These are phyloP conservation scores for Nicotiana benthamiana DNA, from an alignment of 257 asterid species.

Conservation along the genomic window DNA sequence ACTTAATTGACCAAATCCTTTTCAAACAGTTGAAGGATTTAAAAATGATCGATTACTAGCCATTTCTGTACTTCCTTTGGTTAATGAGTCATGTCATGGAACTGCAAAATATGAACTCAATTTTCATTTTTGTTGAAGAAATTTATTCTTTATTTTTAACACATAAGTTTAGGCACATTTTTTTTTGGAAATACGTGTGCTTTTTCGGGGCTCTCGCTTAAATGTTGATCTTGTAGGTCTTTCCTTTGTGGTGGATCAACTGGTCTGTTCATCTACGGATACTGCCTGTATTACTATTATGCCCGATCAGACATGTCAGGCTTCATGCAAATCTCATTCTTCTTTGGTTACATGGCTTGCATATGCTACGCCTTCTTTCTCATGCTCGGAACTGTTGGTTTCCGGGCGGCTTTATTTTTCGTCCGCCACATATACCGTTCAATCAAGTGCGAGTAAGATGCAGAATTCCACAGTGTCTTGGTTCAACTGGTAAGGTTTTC, in stretches of 20 bases:
- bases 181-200: neutral
- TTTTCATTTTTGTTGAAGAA: neutral
- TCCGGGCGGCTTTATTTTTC: slow-evolving; percentile 24
- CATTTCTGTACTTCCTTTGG: neutral
- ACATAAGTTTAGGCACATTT: neutral
- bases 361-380: slow-evolving; percentile 28
- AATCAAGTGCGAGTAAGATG: slow-evolving; percentile 24
- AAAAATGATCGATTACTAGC: neutral
- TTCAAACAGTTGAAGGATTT: neutral
- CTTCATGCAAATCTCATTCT: slow-evolving; percentile 29
- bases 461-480: neutral
- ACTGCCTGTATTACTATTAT: slow-evolving; percentile 24
- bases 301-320: slow-evolving; percentile 29
- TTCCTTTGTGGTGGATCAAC: slow-evolving; percentile 34
- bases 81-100: neutral
- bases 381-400: slow-evolving; percentile 29
- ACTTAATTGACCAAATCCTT: neutral
- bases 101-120: neutral
- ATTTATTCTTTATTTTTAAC: neutral
- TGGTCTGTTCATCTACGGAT: slow-evolving; percentile 24
- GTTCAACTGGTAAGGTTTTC: neutral
- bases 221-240: slow-evolving; percentile 3
- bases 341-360: slow-evolving; percentile 31
- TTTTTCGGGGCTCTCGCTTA: neutral
- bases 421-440: slow-evolving; percentile 29